phyloP scores from a whole-genome alignment of 176 grass and related monocot species.

The Oryza punctata region DNA sequence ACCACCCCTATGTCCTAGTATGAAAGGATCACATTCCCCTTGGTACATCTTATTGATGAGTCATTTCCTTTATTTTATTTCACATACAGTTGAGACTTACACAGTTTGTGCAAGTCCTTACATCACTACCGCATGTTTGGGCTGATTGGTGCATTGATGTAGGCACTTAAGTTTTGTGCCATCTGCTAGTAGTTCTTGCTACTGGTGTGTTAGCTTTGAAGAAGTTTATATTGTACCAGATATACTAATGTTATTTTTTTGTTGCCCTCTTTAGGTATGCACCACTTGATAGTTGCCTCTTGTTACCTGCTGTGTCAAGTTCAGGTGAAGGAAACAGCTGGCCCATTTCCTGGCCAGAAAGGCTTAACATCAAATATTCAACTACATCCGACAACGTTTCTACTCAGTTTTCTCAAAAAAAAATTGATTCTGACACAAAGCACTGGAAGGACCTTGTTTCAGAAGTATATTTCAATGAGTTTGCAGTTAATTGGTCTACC shows the following conservation, averaged over 20 bases:
- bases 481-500: constrained; percentile 77
- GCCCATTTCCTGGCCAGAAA: constrained; percentile 79
- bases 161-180: constrained; percentile 7
- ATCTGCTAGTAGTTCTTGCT: constrained; percentile 12
- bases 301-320: constrained; percentile 41
- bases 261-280: constrained; percentile 57
- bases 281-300: constrained; percentile 74
- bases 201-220: neutral
- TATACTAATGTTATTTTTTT: constrained; percentile 25
- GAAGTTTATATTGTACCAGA: constrained; percentile 4
- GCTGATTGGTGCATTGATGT: neutral
- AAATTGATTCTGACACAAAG: constrained; percentile 51
- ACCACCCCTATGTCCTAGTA: constrained; percentile 58
- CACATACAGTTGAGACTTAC: neutral
- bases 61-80: constrained; percentile 18
- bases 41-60: constrained; percentile 55
- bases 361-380: constrained; percentile 57
- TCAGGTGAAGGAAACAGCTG: constrained; percentile 54
- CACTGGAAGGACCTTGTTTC: constrained; percentile 67
- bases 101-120: constrained; percentile 10
- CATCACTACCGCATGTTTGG: neutral
- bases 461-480: constrained; percentile 65
- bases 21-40: constrained; percentile 45
- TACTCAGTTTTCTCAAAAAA: constrained; percentile 54
- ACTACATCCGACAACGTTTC: constrained; percentile 35